phyloP scores from a whole-genome alignment of 495 filamentous ascomycete genomes.

The Articulospora tetracladia region DNA sequence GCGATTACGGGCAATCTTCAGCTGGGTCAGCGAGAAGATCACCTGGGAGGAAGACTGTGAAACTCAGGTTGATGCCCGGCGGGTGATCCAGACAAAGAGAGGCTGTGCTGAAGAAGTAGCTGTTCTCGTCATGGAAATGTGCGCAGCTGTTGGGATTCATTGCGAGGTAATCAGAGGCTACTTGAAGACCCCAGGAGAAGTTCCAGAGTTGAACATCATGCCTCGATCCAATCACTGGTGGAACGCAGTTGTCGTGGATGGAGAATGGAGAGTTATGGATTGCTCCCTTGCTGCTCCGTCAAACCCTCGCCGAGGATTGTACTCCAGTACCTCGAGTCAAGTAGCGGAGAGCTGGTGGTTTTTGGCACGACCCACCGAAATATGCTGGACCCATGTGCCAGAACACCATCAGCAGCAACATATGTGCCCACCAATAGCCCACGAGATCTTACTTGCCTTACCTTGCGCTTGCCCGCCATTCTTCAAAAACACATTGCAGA shows the following conservation, averaged over 20 bases:
- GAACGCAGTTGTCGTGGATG: conserved; percentile 92
- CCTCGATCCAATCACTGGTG: conserved; percentile 94
- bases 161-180: conserved; percentile 82
- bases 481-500: conserved; percentile 73
- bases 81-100: conserved; percentile 78
- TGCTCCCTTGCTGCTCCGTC: conserved; percentile 88
- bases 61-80: conserved; percentile 67
- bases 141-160: conserved; percentile 80
- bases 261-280: conserved; percentile 96
- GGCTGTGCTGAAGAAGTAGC: conserved; percentile 92
- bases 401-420: conserved; percentile 84
- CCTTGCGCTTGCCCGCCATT: conserved; percentile 82
- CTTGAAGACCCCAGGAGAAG: conserved; percentile 85
- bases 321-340: conserved; percentile 65
- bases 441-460: conserved; percentile 77
- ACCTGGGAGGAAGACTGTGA: conserved; percentile 96
- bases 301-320: conserved; percentile 71
- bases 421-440: conserved; percentile 80
- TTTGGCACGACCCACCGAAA: conserved; percentile 76
- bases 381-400: conserved; percentile 94
- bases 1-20: conserved; percentile 88
- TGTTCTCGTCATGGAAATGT: conserved; percentile 88
- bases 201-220: conserved; percentile 69
- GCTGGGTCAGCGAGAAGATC: conserved; percentile 92
- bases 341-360: conserved; percentile 89